These are phyloP conservation scores for Penicillium salamii DNA, from an alignment of 495 filamentous ascomycete species.

Conservation along the genomic window DNA sequence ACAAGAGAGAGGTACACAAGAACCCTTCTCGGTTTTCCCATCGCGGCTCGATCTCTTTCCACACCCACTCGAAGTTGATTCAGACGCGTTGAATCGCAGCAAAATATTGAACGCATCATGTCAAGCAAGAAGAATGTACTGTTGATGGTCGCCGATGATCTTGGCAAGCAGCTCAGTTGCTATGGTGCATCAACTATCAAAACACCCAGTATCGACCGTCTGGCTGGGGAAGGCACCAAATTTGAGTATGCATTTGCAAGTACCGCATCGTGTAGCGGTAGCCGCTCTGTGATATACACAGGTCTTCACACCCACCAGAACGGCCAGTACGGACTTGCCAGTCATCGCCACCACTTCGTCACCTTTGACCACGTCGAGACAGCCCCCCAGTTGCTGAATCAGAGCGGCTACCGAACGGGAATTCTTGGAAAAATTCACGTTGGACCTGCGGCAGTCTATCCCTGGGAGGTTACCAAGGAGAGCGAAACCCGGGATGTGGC, in stretches of 20 bases:
- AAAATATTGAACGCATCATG: no score
- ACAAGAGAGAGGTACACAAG: background rate
- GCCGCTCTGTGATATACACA: slow-evolving; percentile 43
- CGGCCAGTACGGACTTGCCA: slow-evolving; percentile 42
- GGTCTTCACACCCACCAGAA: slow-evolving; percentile 47
- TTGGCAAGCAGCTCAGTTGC: slow-evolving; percentile 37
- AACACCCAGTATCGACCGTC: slow-evolving; percentile 38
- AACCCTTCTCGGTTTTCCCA: background rate
- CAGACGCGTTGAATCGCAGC: no score
- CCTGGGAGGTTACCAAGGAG: slow-evolving; percentile 37
- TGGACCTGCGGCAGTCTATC: slow-evolving; percentile 36
- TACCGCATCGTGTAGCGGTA: slow-evolving; percentile 45
- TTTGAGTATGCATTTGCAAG: slow-evolving; percentile 43
- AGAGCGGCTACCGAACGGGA: slow-evolving; percentile 37
- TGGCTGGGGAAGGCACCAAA: slow-evolving; percentile 30
- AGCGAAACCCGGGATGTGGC: slow-evolving; percentile 33
- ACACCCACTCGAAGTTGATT: no score
- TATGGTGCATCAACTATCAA: slow-evolving; percentile 31
- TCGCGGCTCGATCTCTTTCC: background rate
- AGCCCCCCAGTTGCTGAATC: slow-evolving; percentile 28
- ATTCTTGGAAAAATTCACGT: slow-evolving; percentile 49
- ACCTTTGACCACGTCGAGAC: slow-evolving; percentile 43
- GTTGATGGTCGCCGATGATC: slow-evolving; percentile 42
- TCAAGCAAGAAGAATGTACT: slow-evolving; percentile 27
- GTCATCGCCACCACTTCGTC: slow-evolving; percentile 34